Conservation (phyloP, 371 early-diverging fungal genomes). For the Coemansia sp. region DNA sequence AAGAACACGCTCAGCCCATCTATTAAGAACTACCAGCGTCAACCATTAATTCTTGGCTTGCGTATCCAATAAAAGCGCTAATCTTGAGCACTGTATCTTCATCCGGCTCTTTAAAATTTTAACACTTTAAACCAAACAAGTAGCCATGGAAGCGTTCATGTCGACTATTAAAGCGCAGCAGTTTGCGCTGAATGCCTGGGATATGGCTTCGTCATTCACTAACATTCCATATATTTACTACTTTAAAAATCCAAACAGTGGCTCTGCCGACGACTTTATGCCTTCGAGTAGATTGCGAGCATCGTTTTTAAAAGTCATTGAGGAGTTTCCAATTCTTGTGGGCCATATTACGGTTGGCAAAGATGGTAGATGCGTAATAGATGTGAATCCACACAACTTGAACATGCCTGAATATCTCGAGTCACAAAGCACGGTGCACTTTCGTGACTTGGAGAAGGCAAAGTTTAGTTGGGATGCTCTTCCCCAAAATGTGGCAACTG, state of each 20-base stretch:
- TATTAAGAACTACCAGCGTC: no score
- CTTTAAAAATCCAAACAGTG: slow-evolving; percentile 9
- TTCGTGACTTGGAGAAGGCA: neutral
- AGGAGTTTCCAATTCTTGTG: slow-evolving; percentile 19
- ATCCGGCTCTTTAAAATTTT: no score
- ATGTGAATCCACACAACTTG: slow-evolving; percentile 9
- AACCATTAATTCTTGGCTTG: no score
- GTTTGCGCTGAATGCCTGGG: slow-evolving; percentile 8
- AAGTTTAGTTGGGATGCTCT: slow-evolving; percentile 8
- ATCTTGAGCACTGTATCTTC: no score
- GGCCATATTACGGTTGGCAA: slow-evolving; percentile 8
- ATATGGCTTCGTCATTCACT: slow-evolving; percentile 1
- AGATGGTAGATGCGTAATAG: slow-evolving; percentile 1
- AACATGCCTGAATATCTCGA: slow-evolving; percentile 31
- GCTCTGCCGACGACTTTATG: slow-evolving; percentile 6
- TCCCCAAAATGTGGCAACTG: slow-evolving; percentile 13
- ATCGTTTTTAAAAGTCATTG: neutral
- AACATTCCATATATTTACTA: slow-evolving; percentile 13
- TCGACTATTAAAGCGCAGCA: slow-evolving; percentile 4
- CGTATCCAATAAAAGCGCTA: no score
- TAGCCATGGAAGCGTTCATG: slow-evolving; percentile 7
- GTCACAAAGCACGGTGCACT: slow-evolving; percentile 13
- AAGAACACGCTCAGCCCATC: no score
- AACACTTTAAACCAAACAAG: no score
- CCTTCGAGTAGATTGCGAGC: neutral